Conservation (phyloP, 306 rosid species). For the Arachis stenosperma region DNA sequence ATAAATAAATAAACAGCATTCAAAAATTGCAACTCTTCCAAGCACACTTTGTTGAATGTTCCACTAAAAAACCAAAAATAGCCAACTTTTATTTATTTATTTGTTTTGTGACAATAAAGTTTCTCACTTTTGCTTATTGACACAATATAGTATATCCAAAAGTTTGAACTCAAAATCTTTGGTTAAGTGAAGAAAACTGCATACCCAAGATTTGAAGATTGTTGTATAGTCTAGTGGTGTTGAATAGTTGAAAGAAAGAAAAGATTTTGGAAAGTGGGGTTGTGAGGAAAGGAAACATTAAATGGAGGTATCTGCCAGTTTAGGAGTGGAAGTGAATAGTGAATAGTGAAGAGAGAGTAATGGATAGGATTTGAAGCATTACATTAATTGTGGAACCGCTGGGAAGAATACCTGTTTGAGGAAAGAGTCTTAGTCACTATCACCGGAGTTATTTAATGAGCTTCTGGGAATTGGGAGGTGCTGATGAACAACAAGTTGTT, state of each 20-base stretch:
- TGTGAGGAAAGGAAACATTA: constrained; percentile 18
- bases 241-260: too few relatives aligned
- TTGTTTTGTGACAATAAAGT: neutral
- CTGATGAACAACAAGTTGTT: constrained; percentile 9
- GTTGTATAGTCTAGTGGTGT: constrained; percentile 4
- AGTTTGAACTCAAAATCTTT: too few relatives aligned
- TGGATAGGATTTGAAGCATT: constrained; percentile 21
- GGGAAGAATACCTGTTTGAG: neutral
- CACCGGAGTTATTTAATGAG: constrained; percentile 55
- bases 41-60: neutral
- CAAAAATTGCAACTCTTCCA: neutral
- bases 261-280: neutral
- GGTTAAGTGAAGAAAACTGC: neutral
- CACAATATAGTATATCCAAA: too few relatives aligned
- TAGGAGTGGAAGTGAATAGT: neutral
- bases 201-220: constrained; percentile 9
- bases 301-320: constrained; percentile 26
- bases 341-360: neutral
- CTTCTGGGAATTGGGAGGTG: constrained; percentile 24
- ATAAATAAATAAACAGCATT: constrained; percentile 14
- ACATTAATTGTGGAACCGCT: constrained; percentile 45
- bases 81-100: neutral
- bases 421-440: constrained; percentile 36
- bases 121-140: too few relatives aligned
- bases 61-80: neutral